phyloP scores from a whole-genome alignment of 2,329 filamentous ascomycete species.

The Chrysoporthe deuterocubensis region DNA sequence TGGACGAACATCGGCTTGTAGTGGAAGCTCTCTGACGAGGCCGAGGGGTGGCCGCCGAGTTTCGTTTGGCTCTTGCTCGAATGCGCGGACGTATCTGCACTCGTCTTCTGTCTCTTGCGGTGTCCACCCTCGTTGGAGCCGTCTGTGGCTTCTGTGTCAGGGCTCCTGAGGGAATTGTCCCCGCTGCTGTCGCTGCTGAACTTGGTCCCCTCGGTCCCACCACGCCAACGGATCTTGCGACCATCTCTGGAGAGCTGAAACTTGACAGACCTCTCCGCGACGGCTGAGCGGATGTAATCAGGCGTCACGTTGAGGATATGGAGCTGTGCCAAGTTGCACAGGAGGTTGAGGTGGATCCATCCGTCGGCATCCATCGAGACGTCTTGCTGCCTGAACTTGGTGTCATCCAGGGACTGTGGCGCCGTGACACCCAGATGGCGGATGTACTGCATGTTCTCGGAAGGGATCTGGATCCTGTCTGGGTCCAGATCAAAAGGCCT shows the following conservation, averaged over 20 bases:
- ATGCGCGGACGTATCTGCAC: constrained; percentile 40
- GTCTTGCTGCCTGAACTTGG: constrained; percentile 45
- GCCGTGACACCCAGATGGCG: constrained; percentile 65
- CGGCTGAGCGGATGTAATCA: constrained; percentile 74
- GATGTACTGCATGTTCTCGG: constrained; percentile 81
- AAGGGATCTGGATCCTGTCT: constrained; percentile 73
- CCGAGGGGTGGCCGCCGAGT: constrained; percentile 42
- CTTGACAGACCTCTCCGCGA: constrained; percentile 71
- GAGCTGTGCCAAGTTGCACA: constrained; percentile 81
- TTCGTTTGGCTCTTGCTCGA: constrained; percentile 47
- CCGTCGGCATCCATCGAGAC: constrained; percentile 68
- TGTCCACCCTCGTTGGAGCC: constrained; percentile 46
- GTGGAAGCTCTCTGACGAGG: constrained; percentile 55
- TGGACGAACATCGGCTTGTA: constrained; percentile 68
- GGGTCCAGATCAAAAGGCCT: constrained; percentile 77
- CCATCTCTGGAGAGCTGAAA: constrained; percentile 80
- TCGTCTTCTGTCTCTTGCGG: constrained; percentile 52
- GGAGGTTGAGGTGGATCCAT: constrained; percentile 82
- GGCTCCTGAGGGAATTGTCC: constrained; percentile 51
- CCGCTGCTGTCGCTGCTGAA: constrained; percentile 67
- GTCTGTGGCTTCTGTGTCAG: constrained; percentile 55
- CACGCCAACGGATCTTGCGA: constrained; percentile 79
- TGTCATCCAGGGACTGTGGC: constrained; percentile 49
- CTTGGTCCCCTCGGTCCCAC: constrained; percentile 66
- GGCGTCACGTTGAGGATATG: constrained; percentile 84